phyloP scores from a whole-genome alignment of 441 rosid genomes.

The Macaranga tanarius region DNA sequence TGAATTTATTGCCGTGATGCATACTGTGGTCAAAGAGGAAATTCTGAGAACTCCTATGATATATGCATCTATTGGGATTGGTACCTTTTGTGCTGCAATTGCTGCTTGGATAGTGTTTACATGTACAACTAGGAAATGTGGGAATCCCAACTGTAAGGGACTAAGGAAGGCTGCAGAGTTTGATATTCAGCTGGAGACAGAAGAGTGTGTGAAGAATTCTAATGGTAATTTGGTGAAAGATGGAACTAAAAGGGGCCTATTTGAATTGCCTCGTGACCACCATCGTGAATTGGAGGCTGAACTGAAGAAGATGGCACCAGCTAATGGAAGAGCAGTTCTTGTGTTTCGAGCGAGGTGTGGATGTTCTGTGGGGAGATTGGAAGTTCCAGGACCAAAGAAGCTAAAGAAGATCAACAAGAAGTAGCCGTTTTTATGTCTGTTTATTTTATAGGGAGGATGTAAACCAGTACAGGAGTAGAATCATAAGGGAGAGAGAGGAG shows the following conservation, averaged over 20 bases:
- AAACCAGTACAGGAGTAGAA: constrained; percentile 38
- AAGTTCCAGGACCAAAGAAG: constrained; percentile 81
- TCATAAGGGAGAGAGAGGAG: constrained; percentile 41
- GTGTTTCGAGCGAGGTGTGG: constrained; percentile 82
- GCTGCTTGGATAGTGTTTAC: constrained; percentile 61
- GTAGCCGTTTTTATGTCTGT: constrained; percentile 34
- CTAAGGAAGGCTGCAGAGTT: constrained; percentile 78
- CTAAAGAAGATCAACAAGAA: constrained; percentile 79
- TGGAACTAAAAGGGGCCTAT: constrained; percentile 55
- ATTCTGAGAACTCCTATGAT: constrained; percentile 54
- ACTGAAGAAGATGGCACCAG: constrained; percentile 91
- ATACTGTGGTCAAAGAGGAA: constrained; percentile 61
- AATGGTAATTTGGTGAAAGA: constrained; percentile 32
- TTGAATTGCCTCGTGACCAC: constrained; percentile 72
- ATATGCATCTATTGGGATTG: constrained; percentile 65
- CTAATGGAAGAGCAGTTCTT: constrained; percentile 82
- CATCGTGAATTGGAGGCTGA: constrained; percentile 78
- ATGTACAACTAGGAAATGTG: constrained; percentile 66
- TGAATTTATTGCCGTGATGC: constrained; percentile 40
- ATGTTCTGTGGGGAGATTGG: constrained; percentile 86
- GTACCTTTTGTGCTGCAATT: constrained; percentile 55
- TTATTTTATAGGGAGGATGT: constrained; percentile 31
- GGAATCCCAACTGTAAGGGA: constrained; percentile 81
- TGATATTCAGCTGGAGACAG: constrained; percentile 90
- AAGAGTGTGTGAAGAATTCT: constrained; percentile 74